phyloP scores from a whole-genome alignment of 1,284 basidiomycete genomes.

The Sporisorium scitamineum region DNA sequence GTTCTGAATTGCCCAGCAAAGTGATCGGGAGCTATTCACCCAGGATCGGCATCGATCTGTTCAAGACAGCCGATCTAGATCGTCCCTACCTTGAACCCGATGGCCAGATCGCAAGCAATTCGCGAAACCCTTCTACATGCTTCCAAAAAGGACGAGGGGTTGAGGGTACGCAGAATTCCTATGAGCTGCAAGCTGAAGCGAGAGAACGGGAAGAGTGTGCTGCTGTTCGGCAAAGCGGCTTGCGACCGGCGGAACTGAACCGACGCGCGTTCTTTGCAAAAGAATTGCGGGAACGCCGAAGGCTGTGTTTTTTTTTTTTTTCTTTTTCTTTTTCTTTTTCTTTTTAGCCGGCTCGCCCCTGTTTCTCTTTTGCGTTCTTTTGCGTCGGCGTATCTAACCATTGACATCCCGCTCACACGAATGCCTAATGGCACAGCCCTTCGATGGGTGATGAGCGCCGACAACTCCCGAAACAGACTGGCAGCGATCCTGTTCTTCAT shows the following conservation, averaged over 20 bases:
- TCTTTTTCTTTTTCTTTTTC: not conserved
- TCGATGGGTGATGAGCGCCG: too few species aligned
- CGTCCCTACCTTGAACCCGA: not conserved
- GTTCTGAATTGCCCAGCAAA: not conserved
- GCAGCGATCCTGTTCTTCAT: too few species aligned
- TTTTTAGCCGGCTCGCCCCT: not conserved
- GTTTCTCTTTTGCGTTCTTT: not conserved
- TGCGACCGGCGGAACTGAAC: not conserved
- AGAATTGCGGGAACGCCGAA: slow-evolving; percentile 1
- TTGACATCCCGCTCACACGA: not conserved
- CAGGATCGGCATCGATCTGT: not conserved
- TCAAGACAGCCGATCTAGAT: not conserved
- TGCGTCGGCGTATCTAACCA: not conserved
- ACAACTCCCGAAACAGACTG: too few species aligned
- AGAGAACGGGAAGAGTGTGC: not conserved
- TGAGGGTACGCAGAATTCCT: not conserved
- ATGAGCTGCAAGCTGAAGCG: not conserved
- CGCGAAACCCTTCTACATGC: not conserved
- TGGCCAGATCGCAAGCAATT: not conserved
- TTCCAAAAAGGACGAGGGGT: not conserved
- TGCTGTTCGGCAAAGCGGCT: not conserved
- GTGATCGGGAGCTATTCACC: not conserved
- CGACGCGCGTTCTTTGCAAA: not conserved
- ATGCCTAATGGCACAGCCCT: not conserved
- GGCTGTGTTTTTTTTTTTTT: not conserved